These are phyloP conservation scores for Lachnellula subtilissima DNA, from an alignment of 2,329 filamentous ascomycete species.

Conservation along the genomic window DNA sequence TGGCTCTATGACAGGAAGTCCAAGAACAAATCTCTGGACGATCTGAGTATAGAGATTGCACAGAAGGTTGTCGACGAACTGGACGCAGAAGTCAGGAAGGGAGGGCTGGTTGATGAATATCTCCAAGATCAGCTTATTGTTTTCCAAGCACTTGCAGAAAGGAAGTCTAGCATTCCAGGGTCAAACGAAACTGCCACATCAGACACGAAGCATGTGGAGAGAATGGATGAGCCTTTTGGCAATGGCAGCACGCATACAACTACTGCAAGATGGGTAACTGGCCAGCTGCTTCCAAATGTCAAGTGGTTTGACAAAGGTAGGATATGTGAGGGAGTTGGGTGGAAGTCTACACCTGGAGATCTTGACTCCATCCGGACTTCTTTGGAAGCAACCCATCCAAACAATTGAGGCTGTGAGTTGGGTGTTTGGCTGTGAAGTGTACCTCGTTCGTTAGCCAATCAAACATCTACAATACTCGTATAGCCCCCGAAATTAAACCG, in stretches of 20 bases:
- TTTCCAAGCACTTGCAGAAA: slow-evolving; percentile 54
- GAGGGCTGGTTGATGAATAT: slow-evolving; percentile 49
- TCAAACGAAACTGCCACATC: slow-evolving; percentile 11
- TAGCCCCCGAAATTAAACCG: too few relatives aligned
- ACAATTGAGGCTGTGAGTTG: background rate
- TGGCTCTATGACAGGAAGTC: slow-evolving; percentile 39
- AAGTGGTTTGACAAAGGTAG: slow-evolving; percentile 49
- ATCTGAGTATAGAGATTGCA: slow-evolving; percentile 38
- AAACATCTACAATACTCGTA: background rate
- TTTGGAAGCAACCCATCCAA: background rate
- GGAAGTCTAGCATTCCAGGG: slow-evolving; percentile 36
- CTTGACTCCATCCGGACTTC: background rate
- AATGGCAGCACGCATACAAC: slow-evolving; percentile 51
- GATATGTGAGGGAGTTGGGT: slow-evolving; percentile 44
- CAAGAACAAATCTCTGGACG: slow-evolving; percentile 23
- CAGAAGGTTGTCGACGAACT: slow-evolving; percentile 43
- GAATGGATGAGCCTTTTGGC: slow-evolving; percentile 47
- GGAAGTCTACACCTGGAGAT: slow-evolving; percentile 6
- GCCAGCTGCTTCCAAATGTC: slow-evolving; percentile 44
- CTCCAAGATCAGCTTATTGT: slow-evolving; percentile 58
- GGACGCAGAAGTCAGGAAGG: slow-evolving; percentile 39
- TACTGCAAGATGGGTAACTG: slow-evolving; percentile 57
- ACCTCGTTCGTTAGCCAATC: background rate
- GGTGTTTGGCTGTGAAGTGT: background rate
- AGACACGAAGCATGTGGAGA: slow-evolving; percentile 38